These are phyloP conservation scores for Posidonia oceanica DNA, from an alignment of 116 monocot species.

Conservation along the genomic window DNA sequence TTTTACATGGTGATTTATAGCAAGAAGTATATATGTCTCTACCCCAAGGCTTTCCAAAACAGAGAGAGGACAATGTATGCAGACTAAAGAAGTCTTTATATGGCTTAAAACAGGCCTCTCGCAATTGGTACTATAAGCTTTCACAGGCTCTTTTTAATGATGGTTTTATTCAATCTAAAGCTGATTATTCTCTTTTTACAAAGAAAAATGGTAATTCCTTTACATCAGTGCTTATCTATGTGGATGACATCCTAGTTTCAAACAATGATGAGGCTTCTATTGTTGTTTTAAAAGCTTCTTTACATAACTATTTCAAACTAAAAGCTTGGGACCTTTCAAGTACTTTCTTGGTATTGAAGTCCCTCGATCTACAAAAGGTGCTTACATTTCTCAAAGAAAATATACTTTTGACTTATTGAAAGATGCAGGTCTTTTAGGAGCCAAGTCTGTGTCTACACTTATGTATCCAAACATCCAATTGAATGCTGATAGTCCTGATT, in stretches of 20 bases:
- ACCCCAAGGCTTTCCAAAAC: background rate
- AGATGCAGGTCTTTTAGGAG: too few species aligned
- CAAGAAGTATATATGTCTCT: background rate
- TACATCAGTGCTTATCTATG: background rate
- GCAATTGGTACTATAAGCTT: background rate
- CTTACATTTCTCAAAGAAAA: too few species aligned
- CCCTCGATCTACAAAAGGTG: background rate
- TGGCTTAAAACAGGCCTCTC: conserved; percentile 1
- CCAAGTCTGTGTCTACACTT: background rate
- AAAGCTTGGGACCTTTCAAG: too few species aligned
- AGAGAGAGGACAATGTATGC: background rate
- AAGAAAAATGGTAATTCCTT: background rate
- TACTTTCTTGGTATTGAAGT: background rate
- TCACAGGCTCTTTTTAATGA: background rate
- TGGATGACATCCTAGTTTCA: too few species aligned
- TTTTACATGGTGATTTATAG: background rate
- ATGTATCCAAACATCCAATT: background rate
- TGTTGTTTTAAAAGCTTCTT: background rate
- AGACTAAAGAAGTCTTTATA: conserved; percentile 1
- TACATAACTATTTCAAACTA: background rate
- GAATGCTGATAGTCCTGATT: too few species aligned
- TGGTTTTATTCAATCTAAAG: too few species aligned
- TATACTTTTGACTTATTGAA: too few species aligned
- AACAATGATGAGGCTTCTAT: background rate
- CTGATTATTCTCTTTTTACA: background rate